phyloP scores from a whole-genome alignment of 2,329 filamentous ascomycete genomes.

The Tolypocladium inflatum region DNA sequence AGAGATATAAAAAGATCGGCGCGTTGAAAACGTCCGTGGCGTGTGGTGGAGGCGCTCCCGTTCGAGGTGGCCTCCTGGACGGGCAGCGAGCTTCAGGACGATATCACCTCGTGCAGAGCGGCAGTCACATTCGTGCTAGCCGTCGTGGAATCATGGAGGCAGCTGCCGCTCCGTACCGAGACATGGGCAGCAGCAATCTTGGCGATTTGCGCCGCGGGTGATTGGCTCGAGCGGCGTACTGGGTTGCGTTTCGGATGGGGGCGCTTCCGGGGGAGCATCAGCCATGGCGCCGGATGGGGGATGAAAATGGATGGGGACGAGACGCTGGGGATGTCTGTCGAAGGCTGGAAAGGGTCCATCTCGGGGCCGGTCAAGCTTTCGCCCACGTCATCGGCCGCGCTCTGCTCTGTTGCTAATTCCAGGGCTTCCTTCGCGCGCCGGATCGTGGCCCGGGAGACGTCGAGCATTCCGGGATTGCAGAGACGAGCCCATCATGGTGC shows the following conservation, averaged over 20 bases:
- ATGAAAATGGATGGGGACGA: neutral
- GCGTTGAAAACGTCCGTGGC: neutral
- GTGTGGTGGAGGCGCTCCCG: neutral
- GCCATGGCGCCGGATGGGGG: neutral
- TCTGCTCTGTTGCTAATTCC: too few species aligned
- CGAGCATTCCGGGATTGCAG: too few species aligned
- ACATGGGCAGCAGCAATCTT: neutral
- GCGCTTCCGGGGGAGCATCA: neutral
- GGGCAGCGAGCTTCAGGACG: neutral
- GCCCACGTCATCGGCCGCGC: too few species aligned
- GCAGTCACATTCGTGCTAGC: neutral
- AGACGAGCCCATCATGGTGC: too few species aligned
- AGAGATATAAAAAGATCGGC: neutral
- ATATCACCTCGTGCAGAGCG: neutral
- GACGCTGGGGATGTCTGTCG: neutral
- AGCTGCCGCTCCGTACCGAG: neutral
- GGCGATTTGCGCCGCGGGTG: neutral
- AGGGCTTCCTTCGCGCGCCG: too few species aligned
- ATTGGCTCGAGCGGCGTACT: neutral
- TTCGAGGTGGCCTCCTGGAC: neutral
- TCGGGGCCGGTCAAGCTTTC: neutral
- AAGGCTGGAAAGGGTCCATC: neutral
- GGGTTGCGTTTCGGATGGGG: neutral
- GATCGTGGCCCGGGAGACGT: too few species aligned
- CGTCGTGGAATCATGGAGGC: neutral